Conservation (phyloP, 176 grass and related monocot species). For the Carex littledalei region DNA sequence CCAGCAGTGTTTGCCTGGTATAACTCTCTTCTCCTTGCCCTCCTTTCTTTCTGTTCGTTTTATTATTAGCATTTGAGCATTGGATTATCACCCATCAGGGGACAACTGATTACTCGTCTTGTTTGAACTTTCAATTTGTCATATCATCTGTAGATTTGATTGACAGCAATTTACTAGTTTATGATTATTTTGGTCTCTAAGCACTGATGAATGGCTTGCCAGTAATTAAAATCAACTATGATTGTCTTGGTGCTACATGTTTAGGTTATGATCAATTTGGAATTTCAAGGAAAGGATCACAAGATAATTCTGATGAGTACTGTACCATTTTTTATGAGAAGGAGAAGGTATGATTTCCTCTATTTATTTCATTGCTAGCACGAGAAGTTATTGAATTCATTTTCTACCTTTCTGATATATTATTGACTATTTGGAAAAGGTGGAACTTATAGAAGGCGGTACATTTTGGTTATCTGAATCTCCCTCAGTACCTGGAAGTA, state of each 20-base stretch:
- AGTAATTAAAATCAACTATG: background rate
- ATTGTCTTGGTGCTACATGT: constrained; percentile 1
- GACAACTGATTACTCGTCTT: background rate
- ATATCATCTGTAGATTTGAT: background rate
- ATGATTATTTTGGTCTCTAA: background rate
- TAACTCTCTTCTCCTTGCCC: background rate
- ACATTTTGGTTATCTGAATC: constrained; percentile 99
- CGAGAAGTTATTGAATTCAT: background rate
- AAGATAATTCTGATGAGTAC: constrained; percentile 83
- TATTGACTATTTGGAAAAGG: constrained; percentile 45
- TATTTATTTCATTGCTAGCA: background rate
- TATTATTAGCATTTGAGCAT: background rate
- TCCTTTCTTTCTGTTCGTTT: background rate
- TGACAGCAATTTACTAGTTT: background rate
- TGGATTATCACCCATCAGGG: background rate
- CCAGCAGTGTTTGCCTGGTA: constrained; percentile 90
- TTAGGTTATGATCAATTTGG: constrained; percentile 97
- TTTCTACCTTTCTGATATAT: constrained; percentile 8
- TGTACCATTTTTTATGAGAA: constrained; percentile 99
- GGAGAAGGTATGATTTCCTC: constrained; percentile 58
- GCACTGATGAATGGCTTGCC: background rate
- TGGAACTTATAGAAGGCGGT: constrained; percentile 96
- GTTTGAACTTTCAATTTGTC: background rate
- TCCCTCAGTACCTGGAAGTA: constrained; percentile 88
- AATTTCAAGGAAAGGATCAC: constrained; percentile 95